Base-by-base conservation (phyloP, 164 flowering plant species). In the Tetracentron sinense region DNA sequence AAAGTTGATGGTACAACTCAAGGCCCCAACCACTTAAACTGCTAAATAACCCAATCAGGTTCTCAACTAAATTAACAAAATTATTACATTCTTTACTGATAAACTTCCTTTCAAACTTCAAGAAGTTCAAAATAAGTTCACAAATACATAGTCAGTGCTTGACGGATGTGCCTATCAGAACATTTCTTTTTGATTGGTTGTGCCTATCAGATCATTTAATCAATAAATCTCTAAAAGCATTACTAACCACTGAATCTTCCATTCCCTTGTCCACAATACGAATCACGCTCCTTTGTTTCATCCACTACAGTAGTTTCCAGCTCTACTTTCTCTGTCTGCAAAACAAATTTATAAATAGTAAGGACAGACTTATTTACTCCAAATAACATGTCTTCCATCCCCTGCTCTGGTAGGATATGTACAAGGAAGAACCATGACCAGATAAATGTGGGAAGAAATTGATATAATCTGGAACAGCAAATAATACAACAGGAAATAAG, bases 251-350 rank as follows among this genome's bases (percentile, higher is more conserved):
- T 94, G 75, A 81, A 86, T 81, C 98, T 88, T 81, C 92, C 82
- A 81, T 86, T 83, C 60, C 75, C 97, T 72, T 82, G 85, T 72
- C 93, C 96, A 73, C 90, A 81, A 54, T 63, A 89, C 42, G 98
- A 93, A 29, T 85, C 86, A 2, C 88, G 85, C 61, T 79, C 95
- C 79, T 94, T 94, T 29, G 97, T 94, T 82, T 91, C 98, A 77
- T 94, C 98, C 26, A 94, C 90, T 20, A 94, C 97, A 65, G 98
- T 89, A 54, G 96, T 79, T 80, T 91, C 98, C 81, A 94, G 79
- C 75, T 94, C 98, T 69, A 91, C 86, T 74, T 94, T 94, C 80
- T 94, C 99, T 10, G 96, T 72, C 99, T 91, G 85, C 78, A 84
- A 48, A 69, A 62, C 15, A 44, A 57, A 62, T 42, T 58, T 16